phyloP scores from a whole-genome alignment of 352 stramenopile genomes.

The Phytophthora boehmeriae region DNA sequence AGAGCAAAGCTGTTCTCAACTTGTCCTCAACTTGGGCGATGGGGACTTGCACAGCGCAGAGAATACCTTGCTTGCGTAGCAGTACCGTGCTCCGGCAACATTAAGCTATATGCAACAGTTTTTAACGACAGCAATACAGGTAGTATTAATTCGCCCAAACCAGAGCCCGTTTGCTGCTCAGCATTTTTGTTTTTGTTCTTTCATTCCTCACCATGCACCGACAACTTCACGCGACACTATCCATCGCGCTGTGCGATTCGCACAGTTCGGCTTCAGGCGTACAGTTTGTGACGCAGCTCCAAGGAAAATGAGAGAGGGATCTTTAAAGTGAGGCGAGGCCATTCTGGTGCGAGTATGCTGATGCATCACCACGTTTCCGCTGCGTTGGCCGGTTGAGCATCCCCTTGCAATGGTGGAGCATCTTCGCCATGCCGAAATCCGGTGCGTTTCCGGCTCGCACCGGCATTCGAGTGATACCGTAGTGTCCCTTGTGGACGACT shows the following conservation, averaged over 20 bases:
- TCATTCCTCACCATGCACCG: too few species aligned
- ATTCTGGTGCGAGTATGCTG: slow-evolving; percentile 14
- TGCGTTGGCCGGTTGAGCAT: slow-evolving; percentile 1
- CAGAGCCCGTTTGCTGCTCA: too few species aligned
- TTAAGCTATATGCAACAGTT: too few species aligned
- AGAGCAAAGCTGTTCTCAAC: not conserved
- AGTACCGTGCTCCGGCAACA: too few species aligned
- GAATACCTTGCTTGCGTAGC: not conserved
- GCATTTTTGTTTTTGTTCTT: too few species aligned
- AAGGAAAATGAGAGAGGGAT: not conserved
- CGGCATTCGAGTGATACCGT: not conserved
- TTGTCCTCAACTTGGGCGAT: not conserved
- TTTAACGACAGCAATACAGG: too few species aligned
- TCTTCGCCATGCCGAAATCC: slow-evolving; percentile 11
- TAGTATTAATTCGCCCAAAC: too few species aligned
- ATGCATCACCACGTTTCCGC: slow-evolving; percentile 11
- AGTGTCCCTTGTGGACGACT: slow-evolving; percentile 1
- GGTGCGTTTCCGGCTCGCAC: slow-evolving; percentile 10
- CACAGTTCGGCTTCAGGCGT: too few species aligned
- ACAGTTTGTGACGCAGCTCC: not conserved
- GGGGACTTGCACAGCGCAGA: not conserved
- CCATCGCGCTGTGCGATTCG: too few species aligned
- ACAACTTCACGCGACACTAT: too few species aligned
- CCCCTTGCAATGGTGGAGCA: slow-evolving; percentile 5
- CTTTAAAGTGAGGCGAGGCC: not conserved